phyloP scores from a whole-genome alignment of 2,329 filamentous ascomycete genomes.

The Diplodia intermedia region DNA sequence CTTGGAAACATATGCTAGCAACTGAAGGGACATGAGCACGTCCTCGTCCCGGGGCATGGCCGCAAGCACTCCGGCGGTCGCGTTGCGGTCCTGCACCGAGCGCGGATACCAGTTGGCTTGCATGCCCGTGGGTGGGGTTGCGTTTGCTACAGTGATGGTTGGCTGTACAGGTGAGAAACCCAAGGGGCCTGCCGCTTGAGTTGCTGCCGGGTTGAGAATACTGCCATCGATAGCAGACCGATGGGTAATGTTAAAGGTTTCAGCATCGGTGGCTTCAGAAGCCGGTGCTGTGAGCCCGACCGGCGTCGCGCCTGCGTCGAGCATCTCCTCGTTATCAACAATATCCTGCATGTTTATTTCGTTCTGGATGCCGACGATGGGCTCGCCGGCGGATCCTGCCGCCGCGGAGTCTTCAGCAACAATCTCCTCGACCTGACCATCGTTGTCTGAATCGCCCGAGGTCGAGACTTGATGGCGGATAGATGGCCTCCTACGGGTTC shows the following conservation, averaged over 20 bases:
- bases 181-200: conserved; percentile 71
- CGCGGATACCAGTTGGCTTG: conserved; percentile 76
- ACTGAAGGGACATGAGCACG: conserved; percentile 95
- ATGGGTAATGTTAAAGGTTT: conserved; percentile 94
- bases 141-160: conserved; percentile 68
- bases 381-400: conserved; percentile 74
- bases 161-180: conserved; percentile 77
- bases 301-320: conserved; percentile 72
- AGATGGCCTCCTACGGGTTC: conserved; percentile 75
- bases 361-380: conserved; percentile 79
- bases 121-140: conserved; percentile 74
- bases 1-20: conserved; percentile 96
- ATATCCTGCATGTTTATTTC: conserved; percentile 88
- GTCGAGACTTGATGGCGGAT: conserved; percentile 88
- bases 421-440: conserved; percentile 82
- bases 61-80: conserved; percentile 75
- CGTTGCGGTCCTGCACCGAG: conserved; percentile 78
- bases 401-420: conserved; percentile 79
- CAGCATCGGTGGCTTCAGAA: conserved; percentile 84
- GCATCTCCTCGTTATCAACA: conserved; percentile 79
- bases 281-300: conserved; percentile 79
- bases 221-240: conserved; percentile 84
- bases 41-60: conserved; percentile 97
- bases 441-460: conserved; percentile 81
- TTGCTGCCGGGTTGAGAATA: conserved; percentile 73